phyloP scores from a whole-genome alignment of 1,284 basidiomycete species.

The Melampsora occidentalis region DNA sequence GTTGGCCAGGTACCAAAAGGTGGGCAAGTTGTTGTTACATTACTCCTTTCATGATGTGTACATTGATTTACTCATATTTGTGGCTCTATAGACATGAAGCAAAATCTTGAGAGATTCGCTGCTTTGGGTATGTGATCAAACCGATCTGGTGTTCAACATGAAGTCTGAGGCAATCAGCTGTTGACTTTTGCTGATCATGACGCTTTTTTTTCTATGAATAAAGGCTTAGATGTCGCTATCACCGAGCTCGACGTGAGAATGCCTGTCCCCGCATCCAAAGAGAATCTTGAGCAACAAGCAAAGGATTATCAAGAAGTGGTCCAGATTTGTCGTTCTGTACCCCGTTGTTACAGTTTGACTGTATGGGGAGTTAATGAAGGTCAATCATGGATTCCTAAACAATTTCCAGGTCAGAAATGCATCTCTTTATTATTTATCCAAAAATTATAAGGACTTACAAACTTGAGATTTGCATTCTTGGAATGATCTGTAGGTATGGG shows the following conservation, averaged over 20 bases:
- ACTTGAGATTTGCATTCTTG: no score
- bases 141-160: no score
- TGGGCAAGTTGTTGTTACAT: not conserved
- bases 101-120: not conserved
- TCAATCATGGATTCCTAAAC: slow-evolving; percentile 12
- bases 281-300: not conserved
- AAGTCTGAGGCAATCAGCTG: no score
- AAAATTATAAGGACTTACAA: no score
- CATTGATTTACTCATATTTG: not conserved
- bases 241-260: slow-evolving; percentile 8
- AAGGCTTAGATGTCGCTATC: slow-evolving; percentile 9
- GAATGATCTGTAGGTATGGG: no score
- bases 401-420: not conserved
- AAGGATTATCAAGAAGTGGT: not conserved
- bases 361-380: not conserved
- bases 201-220: no score
- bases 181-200: no score
- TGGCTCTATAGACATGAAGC: not conserved
- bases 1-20: not conserved
- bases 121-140: not conserved
- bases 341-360: not conserved
- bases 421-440: no score
- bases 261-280: not conserved
- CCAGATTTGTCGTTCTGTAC: not conserved
- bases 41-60: no score